phyloP scores from a whole-genome alignment of 2,329 filamentous ascomycete genomes.

The Ceratocystiopsis sp. region DNA sequence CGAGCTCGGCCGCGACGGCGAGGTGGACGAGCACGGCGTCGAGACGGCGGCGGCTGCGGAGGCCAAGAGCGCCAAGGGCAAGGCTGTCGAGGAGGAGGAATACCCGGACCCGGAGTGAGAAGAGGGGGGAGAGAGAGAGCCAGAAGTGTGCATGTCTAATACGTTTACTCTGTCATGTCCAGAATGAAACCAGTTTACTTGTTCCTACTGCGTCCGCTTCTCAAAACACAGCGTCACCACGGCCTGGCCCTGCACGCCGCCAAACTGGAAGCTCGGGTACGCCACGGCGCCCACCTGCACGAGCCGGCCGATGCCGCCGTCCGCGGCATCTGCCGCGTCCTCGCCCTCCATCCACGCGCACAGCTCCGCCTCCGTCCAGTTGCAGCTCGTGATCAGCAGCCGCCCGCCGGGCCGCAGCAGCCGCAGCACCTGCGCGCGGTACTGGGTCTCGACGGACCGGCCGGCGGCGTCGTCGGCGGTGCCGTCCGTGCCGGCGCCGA shows the following conservation, averaged over 20 bases:
- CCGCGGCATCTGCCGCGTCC: conserved; percentile 10
- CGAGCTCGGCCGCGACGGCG: conserved; percentile 40
- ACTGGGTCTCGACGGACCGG: conserved; percentile 46
- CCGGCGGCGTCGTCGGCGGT: conserved; percentile 12
- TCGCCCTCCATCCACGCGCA: conserved; percentile 53
- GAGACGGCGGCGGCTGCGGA: background rate
- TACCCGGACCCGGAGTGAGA: conserved; percentile 9
- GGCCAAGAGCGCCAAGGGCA: no score
- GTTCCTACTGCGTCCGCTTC: conserved; percentile 14
- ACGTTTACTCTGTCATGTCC: background rate
- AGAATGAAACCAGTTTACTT: background rate
- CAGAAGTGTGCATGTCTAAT: background rate
- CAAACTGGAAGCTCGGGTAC: conserved; percentile 81
- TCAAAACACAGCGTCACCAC: conserved; percentile 77
- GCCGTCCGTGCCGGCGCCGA: conserved; percentile 34
- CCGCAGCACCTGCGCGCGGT: conserved; percentile 48
- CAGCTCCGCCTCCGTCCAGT: conserved; percentile 90
- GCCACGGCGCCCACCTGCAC: conserved; percentile 50
- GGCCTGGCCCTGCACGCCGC: conserved; percentile 72
- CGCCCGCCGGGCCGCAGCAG: conserved; percentile 56
- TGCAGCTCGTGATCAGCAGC: conserved; percentile 84
- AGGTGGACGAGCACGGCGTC: conserved; percentile 2
- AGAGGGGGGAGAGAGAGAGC: no score
- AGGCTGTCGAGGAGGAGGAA: conserved; percentile 3
- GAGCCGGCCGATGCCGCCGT: conserved; percentile 21